A percentile compares a stretch with the other conserved stretches of the same genome.
Evolutionary conservation across 73 alveolate genomes (phyloP).

Genomic region (Paramecium octaurelia): DNA sequence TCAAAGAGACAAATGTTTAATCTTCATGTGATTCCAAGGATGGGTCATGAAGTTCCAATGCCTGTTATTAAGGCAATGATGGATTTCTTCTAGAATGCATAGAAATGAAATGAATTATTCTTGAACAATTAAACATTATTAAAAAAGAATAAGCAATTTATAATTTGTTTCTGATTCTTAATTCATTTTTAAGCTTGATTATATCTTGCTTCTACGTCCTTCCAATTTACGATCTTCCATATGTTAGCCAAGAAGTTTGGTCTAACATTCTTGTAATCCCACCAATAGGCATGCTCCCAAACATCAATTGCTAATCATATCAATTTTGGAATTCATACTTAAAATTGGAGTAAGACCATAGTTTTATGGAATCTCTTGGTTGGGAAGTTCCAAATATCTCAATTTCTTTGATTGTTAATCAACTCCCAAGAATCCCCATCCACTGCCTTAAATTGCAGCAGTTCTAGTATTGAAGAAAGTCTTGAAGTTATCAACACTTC

Average conservation of each 20-base stretch:
- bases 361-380: slow-evolving; percentile 81
- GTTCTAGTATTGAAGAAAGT: slow-evolving; percentile 77
- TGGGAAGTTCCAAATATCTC: slow-evolving; percentile 75
- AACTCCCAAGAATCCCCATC: slow-evolving; percentile 93
- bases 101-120: not conserved
- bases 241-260: slow-evolving; percentile 78
- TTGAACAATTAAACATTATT: not conserved
- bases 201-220: slow-evolving; percentile 77
- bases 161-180: not conserved
- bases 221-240: slow-evolving; percentile 93
- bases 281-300: slow-evolving; percentile 94
- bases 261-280: slow-evolving; percentile 80
- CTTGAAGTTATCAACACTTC: slow-evolving; percentile 78
- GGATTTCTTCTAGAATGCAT: not conserved
- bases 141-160: not conserved
- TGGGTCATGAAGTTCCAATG: not conserved
- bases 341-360: slow-evolving; percentile 80
- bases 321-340: not conserved
- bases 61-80: not conserved
- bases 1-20: not conserved
- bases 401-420: slow-evolving; percentile 75
- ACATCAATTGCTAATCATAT: slow-evolving; percentile 72
- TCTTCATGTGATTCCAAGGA: not conserved
- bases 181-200: slow-evolving; percentile 64
- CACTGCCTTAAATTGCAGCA: slow-evolving; percentile 89